Percentiles rank a stretch among this genome's conserved stretches.
These are phyloP conservation scores for Haberlea rhodopensis DNA, from an alignment of 257 asterid genomes.

Conservation along the genomic window DNA sequence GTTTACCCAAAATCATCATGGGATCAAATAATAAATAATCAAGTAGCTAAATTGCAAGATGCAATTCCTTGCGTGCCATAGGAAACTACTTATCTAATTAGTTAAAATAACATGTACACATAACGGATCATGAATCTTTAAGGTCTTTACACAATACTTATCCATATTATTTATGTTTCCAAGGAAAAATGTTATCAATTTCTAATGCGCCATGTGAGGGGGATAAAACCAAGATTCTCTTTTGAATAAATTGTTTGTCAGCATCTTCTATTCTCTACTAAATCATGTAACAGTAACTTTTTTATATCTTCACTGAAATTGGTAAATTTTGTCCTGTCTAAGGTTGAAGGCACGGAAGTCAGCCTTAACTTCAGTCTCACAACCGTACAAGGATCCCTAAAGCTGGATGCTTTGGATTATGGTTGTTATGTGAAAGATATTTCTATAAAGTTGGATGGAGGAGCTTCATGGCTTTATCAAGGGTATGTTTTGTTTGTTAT, in stretches of 20 bases:
- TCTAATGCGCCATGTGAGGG: too few relatives aligned
- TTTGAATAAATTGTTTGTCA: not conserved
- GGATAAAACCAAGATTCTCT: not conserved
- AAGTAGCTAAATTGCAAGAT: not conserved
- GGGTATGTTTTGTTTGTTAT: slow-evolving; percentile 46
- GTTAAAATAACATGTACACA: not conserved
- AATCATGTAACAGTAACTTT: not conserved
- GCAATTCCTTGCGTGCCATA: not conserved
- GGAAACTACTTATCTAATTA: not conserved
- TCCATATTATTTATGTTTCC: too few relatives aligned
- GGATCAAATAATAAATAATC: too few relatives aligned
- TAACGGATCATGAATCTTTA: too few relatives aligned
- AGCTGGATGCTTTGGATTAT: slow-evolving; percentile 68
- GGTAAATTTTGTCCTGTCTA: slow-evolving; percentile 28
- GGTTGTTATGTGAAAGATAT: slow-evolving; percentile 73
- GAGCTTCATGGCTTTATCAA: slow-evolving; percentile 99
- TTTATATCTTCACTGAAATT: slow-evolving; percentile 16
- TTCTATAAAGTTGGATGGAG: slow-evolving; percentile 76
- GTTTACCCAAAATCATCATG: not conserved
- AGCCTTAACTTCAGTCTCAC: slow-evolving; percentile 62
- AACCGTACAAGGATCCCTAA: slow-evolving; percentile 63
- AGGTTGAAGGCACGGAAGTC: slow-evolving; percentile 87
- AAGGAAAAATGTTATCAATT: too few relatives aligned
- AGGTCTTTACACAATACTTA: too few relatives aligned
- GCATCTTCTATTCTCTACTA: slow-evolving; percentile 16